These are phyloP conservation scores for Panaeolus cyanescens DNA, from an alignment of 768 basidiomycete genomes.

Conservation along the genomic window DNA sequence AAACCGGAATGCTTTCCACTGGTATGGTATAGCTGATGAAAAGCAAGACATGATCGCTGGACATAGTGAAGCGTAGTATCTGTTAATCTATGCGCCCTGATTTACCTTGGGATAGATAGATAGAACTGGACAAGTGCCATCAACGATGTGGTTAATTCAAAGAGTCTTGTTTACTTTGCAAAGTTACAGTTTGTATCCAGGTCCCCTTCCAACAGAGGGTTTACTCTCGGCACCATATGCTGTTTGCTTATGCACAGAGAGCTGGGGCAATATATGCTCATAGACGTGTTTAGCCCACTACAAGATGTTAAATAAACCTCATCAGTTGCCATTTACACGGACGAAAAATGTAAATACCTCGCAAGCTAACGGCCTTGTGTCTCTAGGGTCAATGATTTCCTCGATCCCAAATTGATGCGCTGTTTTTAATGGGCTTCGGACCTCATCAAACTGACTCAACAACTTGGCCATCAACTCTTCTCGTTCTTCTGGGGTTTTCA, in stretches of 20 bases:
- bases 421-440: constrained; percentile 38
- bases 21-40: no score
- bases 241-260: constrained; percentile 25
- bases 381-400: constrained; percentile 42
- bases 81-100: no score
- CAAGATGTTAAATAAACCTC: background rate
- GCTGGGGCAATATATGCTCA: constrained; percentile 33
- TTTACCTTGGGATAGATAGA: no score
- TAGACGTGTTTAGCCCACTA: constrained; percentile 39
- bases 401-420: constrained; percentile 41
- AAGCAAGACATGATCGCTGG: no score
- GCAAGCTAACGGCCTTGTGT: constrained; percentile 37
- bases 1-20: no score
- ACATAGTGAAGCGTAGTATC: no score
- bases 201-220: constrained; percentile 24
- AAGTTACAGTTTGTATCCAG: constrained; percentile 26
- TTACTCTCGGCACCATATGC: constrained; percentile 30
- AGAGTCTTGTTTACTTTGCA: background rate
- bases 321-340: background rate
- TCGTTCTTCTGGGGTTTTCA: constrained; percentile 29
- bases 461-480: constrained; percentile 36
- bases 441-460: constrained; percentile 34
- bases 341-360: constrained; percentile 27
- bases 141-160: no score
- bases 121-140: no score